Conservation (phyloP, 1,139 yeast species). For the Blastobotrys ciferrii region DNA sequence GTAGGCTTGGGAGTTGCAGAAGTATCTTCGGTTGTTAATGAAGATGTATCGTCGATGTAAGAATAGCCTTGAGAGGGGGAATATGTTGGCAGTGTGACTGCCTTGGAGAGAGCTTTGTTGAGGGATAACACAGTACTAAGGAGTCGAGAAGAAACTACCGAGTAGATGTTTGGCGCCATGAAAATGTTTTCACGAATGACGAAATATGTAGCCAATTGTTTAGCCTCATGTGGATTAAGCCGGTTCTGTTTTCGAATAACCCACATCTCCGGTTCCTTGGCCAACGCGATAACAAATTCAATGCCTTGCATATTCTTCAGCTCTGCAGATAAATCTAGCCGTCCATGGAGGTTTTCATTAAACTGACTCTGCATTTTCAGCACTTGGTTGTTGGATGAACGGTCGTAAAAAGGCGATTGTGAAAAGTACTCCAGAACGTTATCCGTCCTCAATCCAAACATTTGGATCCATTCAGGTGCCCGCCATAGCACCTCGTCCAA, state of each 20-base stretch:
- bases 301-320: constrained; percentile 77
- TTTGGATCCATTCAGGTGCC: constrained; percentile 95
- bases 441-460: constrained; percentile 74
- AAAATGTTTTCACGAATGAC: constrained; percentile 90
- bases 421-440: constrained; percentile 91
- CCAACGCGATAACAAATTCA: constrained; percentile 73
- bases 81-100: constrained; percentile 35
- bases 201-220: constrained; percentile 70
- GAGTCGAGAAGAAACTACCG: constrained; percentile 55
- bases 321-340: constrained; percentile 45
- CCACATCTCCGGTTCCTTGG: constrained; percentile 92
- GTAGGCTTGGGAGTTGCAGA: constrained; percentile 12
- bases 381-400: constrained; percentile 91
- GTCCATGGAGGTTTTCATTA: constrained; percentile 53
- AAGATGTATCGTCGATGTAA: constrained; percentile 27
- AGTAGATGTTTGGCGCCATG: constrained; percentile 73
- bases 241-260: constrained; percentile 79
- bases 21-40: constrained; percentile 1
- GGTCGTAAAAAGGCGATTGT: constrained; percentile 90
- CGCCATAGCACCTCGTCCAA: constrained; percentile 95
- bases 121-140: constrained; percentile 37
- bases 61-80: constrained; percentile 39
- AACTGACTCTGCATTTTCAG: constrained; percentile 94
- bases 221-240: constrained; percentile 48
- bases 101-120: constrained; percentile 34